These are phyloP conservation scores for Piper betle DNA, from an alignment of 164 flowering plant species.

Conservation along the genomic window DNA sequence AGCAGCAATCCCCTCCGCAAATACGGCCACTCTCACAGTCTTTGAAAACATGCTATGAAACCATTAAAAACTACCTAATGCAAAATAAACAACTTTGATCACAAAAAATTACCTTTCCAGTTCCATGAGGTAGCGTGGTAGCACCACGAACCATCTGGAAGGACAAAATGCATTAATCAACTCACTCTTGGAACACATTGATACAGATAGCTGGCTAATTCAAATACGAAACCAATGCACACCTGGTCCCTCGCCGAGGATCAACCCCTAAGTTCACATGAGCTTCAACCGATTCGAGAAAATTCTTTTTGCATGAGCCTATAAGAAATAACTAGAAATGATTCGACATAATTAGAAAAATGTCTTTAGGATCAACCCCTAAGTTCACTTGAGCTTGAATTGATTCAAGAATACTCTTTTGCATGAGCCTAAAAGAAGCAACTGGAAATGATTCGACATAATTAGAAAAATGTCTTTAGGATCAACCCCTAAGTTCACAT, in stretches of 20 bases:
- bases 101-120: conserved; percentile 55
- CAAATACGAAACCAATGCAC: conserved; percentile 2
- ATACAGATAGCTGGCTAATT: neutral
- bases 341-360: conserved; percentile 12
- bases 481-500: no score
- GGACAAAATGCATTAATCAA: conserved; percentile 4
- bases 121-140: conserved; percentile 73
- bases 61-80: neutral
- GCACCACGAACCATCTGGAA: conserved; percentile 78
- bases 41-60: conserved; percentile 13
- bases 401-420: neutral
- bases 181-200: neutral
- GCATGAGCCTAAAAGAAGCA: neutral
- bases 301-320: conserved; percentile 71
- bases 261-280: conserved; percentile 77
- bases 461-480: no score
- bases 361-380: neutral
- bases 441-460: conserved; percentile 15
- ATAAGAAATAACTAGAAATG: conserved; percentile 27
- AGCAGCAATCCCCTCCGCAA: conserved; percentile 89
- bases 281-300: conserved; percentile 86
- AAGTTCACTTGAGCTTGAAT: neutral
- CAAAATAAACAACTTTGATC: neutral
- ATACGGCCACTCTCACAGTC: conserved; percentile 71
- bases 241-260: conserved; percentile 69